Evolutionary conservation across 2,329 filamentous ascomycete genomes (phyloP).

Genomic region (Chrysosporium keratinophilum): DNA sequence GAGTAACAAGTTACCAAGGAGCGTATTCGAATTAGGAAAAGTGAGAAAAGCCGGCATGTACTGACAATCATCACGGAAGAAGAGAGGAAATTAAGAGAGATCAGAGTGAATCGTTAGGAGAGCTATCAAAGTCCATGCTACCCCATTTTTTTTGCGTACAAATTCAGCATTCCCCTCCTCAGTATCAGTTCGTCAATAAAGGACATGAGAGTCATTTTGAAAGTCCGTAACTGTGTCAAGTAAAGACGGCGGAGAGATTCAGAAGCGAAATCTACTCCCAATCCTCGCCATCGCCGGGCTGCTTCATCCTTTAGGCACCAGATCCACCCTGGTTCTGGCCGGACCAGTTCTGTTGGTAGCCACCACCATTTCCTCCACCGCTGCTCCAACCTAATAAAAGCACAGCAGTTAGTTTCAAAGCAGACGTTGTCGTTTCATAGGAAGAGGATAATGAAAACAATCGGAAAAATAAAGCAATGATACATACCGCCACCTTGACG

Average conservation of each 20-base stretch:
- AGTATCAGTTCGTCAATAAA: slow-evolving; percentile 3
- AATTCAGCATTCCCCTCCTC: slow-evolving; percentile 5
- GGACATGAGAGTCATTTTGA: slow-evolving; percentile 4
- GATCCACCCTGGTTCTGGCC: slow-evolving; percentile 13
- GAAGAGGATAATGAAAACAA: neutral
- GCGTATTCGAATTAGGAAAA: neutral
- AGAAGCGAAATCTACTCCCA: neutral
- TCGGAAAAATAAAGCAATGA: neutral
- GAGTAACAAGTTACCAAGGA: neutral
- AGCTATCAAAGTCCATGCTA: slow-evolving; percentile 8
- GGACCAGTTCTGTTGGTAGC: slow-evolving; percentile 13
- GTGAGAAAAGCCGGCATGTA: neutral
- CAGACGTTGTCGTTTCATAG: neutral
- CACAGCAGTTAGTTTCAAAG: neutral
- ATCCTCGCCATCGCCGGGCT: neutral
- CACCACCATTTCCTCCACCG: neutral
- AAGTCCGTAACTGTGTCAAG: neutral
- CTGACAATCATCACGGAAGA: neutral
- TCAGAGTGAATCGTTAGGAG: slow-evolving; percentile 1
- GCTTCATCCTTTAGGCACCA: neutral
- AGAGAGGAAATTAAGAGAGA: neutral
- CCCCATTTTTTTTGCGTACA: neutral
- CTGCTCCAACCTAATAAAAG: slow-evolving; percentile 9
- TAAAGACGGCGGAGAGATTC: neutral
- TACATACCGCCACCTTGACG: slow-evolving; percentile 22